Percentiles rank a stretch among this genome's conserved stretches.
These are phyloP conservation scores for Botrytis fragariae DNA, from an alignment of 2,329 filamentous ascomycete genomes.

Conservation along the genomic window DNA sequence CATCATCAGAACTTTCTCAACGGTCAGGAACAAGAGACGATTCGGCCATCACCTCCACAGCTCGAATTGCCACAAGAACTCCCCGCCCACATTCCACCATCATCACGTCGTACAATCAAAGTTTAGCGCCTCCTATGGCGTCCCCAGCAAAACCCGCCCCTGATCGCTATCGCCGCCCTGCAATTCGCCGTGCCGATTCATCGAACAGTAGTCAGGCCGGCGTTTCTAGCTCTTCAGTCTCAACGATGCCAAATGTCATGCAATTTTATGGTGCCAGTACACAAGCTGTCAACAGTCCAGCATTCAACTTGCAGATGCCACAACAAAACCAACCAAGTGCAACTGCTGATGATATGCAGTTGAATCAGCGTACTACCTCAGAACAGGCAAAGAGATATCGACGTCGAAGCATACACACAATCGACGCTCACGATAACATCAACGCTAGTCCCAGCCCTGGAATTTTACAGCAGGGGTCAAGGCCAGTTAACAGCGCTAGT, in stretches of 20 bases:
- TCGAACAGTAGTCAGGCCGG: constrained; percentile 29
- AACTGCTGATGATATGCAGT: constrained; percentile 42
- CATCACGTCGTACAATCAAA: constrained; percentile 46
- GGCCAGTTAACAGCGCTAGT: constrained; percentile 35
- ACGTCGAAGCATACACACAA: constrained; percentile 76
- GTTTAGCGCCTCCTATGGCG: constrained; percentile 45
- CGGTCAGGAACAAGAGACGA: constrained; percentile 53
- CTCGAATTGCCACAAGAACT: constrained; percentile 29
- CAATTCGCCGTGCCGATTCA: constrained; percentile 49
- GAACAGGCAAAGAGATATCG: constrained; percentile 75
- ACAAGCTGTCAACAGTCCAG: constrained; percentile 31
- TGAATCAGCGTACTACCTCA: constrained; percentile 54
- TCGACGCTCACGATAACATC: constrained; percentile 43
- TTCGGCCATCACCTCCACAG: constrained; percentile 45
- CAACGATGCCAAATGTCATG: constrained; percentile 53
- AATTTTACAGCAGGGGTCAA: constrained; percentile 33
- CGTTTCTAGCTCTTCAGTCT: constrained; percentile 42
- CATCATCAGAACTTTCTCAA: constrained; percentile 40
- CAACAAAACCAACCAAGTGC: constrained; percentile 26
- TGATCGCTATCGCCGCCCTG: constrained; percentile 76
- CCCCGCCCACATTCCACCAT: constrained; percentile 41
- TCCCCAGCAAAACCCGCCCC: constrained; percentile 66
- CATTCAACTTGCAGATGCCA: constrained; percentile 34
- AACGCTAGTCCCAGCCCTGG: constrained; percentile 23
- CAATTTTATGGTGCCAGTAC: constrained; percentile 52